Evolutionary conservation across 2,329 filamentous ascomycete genomes (phyloP).

Genomic region (Aspergillus felis): DNA sequence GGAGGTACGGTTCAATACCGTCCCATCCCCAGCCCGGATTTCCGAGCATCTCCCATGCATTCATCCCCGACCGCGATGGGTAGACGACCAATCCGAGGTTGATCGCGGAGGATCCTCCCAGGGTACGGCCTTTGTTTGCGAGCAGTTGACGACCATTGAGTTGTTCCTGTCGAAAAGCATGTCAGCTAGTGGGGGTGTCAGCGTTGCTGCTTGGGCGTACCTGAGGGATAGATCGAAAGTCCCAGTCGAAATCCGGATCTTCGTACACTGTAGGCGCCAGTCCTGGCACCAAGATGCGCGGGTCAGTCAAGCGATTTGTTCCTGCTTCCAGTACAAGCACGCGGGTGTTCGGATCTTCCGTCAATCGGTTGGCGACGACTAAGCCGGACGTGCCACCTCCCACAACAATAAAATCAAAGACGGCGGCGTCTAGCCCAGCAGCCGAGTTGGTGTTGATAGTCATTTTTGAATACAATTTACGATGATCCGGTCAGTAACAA

Average conservation of each 20-base stretch:
- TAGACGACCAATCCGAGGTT: slow-evolving; percentile 35
- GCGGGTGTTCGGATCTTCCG: slow-evolving; percentile 17
- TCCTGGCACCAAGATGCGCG: slow-evolving; percentile 11
- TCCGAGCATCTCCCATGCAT: slow-evolving; percentile 44
- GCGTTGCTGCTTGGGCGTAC: not conserved
- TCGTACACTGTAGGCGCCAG: slow-evolving; percentile 7
- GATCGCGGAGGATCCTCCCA: slow-evolving; percentile 46
- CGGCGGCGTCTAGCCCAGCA: not conserved
- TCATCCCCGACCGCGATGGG: slow-evolving; percentile 33
- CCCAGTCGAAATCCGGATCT: slow-evolving; percentile 16
- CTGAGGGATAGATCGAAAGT: slow-evolving; percentile 7
- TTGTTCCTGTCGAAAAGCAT: slow-evolving; percentile 3
- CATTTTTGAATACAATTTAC: no score
- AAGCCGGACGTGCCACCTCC: slow-evolving; percentile 28
- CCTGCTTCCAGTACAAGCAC: slow-evolving; percentile 24
- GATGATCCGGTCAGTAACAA: no score
- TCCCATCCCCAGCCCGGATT: slow-evolving; percentile 45
- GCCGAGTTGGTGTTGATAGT: not conserved
- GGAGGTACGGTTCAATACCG: slow-evolving; percentile 46
- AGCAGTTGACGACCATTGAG: slow-evolving; percentile 38
- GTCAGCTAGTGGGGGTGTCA: not conserved
- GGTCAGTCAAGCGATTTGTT: slow-evolving; percentile 13
- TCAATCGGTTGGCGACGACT: slow-evolving; percentile 23
- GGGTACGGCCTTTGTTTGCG: slow-evolving; percentile 45
- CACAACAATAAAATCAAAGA: slow-evolving; percentile 23